Base-by-base conservation (phyloP, 164 flowering plant species). In the Brasenia schreberi region DNA sequence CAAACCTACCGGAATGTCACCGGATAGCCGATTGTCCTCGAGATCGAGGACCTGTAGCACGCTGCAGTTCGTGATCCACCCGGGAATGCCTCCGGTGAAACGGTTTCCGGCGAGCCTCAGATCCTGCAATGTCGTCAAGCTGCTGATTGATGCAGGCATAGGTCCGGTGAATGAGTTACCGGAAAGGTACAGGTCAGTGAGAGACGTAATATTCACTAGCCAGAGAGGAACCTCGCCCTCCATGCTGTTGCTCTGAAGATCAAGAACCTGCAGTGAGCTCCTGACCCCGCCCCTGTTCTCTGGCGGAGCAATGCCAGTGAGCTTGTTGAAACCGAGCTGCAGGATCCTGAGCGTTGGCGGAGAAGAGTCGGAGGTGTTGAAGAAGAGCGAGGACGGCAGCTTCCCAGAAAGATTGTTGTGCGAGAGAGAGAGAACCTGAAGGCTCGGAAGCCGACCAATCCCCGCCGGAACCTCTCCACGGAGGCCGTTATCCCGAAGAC, bases 391-490 rank as follows among this genome's bases (percentile, higher is more conserved):
- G 0, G 76, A 33, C 1, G 95, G 90, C 59, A 92, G 71, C 61
- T 71, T 42, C 19, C 96, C 95, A 14, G 96, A 78, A 49, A 92
- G 79, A 1, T 76, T 60, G 63, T 92, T 92, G 7, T 72, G 74
- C 14, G 92, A 78, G 27, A 92, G 73, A 0, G 94, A 80, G n/a
- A 92, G 74, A 16, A 85, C 83, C 67, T 87, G 78, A 9, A 93
- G 84, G n/a, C 62, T 73, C n/a, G 82, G 81, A 67, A 78, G 79
- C 64, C 65, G 71, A 1, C 85, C 95, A 2, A 89, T 74, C 0
- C 84, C 79, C n/a, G 82, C 77, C 65, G 95, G 96, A 58, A 92
- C 39, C 53, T 82, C 52, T 19, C 98, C 98, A 2, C 75, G 66
- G 9, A 93, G 75, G 18, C 64, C 63, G 66, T 93, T 90, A 16